Evolutionary conservation across 2,329 filamentous ascomycete species (phyloP).

Genomic region (Pseudogymnoascus sp.): DNA sequence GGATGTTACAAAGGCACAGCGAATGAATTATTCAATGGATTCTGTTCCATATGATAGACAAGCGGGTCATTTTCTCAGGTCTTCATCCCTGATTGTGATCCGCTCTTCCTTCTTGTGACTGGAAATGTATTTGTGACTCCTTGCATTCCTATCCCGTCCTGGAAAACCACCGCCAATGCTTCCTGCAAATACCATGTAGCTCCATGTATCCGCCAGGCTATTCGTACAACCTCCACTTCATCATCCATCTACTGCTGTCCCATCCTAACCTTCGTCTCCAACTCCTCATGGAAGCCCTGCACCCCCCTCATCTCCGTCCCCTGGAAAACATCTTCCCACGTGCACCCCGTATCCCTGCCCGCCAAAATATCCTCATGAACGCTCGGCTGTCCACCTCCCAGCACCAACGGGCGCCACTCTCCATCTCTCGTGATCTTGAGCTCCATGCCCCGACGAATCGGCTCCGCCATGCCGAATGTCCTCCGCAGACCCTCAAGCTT

Average conservation of each 20-base stretch:
- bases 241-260: not conserved
- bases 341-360: conserved; percentile 69
- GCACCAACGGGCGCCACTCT: conserved; percentile 69
- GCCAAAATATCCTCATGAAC: conserved; percentile 86
- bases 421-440: conserved; percentile 77
- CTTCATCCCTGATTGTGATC: not conserved
- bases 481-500: conserved; percentile 86
- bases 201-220: conserved; percentile 1
- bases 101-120: not conserved
- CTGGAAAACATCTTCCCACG: conserved; percentile 90
- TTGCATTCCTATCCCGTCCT: not conserved
- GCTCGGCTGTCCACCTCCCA: conserved; percentile 50
- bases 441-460: conserved; percentile 90
- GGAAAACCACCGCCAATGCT: not conserved
- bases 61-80: not conserved
- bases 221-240: not conserved
- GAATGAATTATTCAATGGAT: not conserved
- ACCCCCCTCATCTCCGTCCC: conserved; percentile 68
- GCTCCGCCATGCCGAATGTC: conserved; percentile 87
- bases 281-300: conserved; percentile 79
- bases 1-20: conserved; percentile 7
- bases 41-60: not conserved
- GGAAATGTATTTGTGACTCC: not conserved
- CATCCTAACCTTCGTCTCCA: conserved; percentile 90
- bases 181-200: conserved; percentile 6